Evolutionary conservation across 306 rosid genomes (phyloP), one percentile per base, ranked within the genome.

Genomic region (Quercus ilex): DNA sequence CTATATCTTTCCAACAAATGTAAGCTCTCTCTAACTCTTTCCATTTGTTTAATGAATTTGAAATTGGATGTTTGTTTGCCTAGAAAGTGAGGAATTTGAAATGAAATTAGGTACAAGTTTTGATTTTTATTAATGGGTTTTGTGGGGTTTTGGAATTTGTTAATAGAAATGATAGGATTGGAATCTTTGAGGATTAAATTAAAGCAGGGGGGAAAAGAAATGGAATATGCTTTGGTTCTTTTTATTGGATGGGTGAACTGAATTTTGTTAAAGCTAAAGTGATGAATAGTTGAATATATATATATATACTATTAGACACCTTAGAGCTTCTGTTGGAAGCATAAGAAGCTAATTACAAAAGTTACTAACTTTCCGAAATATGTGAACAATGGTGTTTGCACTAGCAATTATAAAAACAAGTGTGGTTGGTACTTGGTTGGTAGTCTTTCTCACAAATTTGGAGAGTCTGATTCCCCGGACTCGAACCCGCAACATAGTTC

Each of bases 1-100:
- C 38, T 76, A 76, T 79, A 30, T 63, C 69, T 57, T 38, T 78
- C 63, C 86, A 12, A 73, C 69, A 49, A 73, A n/a, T 19, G 89
- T 85, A 79, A 75, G 28, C 56, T 20, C 33, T 41, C 73, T 77
- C 0, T 6, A 18, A n/a, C 11, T 7, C 46, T 38, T 41, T 41
- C 46, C 46, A 41, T 41, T 41, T 41, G 46, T 41, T 41, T 2
- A 0, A 3, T 14, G 15, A 18, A 14, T 31, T 79, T 56, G 59
- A 41, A 64, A 2, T 30, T 1, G 20, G 46, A 21, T 30, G 46
- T 58, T 72, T 41, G 63, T 15, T 72, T 53, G 18, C 43, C 1
- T 2, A n/a, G 52, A 55, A 30, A 64, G 46, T 64, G 41, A 64
- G 70, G 43, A 28, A 30, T 5, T 28, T 41, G 43, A 12, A 26